These are phyloP conservation scores for Globisporangium heterothallicum DNA, from an alignment of 352 stramenopile genomes.

Conservation along the genomic window DNA sequence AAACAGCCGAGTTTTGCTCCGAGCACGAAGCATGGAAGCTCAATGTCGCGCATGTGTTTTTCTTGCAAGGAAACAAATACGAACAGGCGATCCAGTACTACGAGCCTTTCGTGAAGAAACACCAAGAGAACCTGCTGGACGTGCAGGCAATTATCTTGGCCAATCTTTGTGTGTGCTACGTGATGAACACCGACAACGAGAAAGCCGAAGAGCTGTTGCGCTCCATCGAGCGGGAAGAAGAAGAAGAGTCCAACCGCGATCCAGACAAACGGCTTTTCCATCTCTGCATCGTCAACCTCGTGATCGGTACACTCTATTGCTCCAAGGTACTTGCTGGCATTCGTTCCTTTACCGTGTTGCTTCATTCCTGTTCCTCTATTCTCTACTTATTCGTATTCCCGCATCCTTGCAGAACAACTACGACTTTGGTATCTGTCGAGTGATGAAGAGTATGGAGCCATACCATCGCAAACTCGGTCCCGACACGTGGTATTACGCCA, in stretches of 20 bases:
- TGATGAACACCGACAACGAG: slow-evolving; percentile 97
- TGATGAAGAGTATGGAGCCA: slow-evolving; percentile 94
- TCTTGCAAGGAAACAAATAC: slow-evolving; percentile 91
- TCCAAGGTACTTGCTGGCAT: slow-evolving; percentile 58
- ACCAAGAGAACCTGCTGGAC: slow-evolving; percentile 89
- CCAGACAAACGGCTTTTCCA: slow-evolving; percentile 90
- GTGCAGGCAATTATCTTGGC: slow-evolving; percentile 95
- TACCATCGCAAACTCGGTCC: slow-evolving; percentile 94
- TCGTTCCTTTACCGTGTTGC: not conserved
- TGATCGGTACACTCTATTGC: slow-evolving; percentile 97
- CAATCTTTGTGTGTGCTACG: slow-evolving; percentile 96
- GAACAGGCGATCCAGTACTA: slow-evolving; percentile 92
- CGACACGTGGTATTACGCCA: slow-evolving; percentile 96
- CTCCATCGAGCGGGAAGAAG: slow-evolving; percentile 93
- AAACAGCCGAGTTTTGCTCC: slow-evolving; percentile 94
- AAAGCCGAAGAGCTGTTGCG: slow-evolving; percentile 94
- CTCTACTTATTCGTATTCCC: no score
- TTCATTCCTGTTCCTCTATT: no score
- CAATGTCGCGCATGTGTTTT: slow-evolving; percentile 96
- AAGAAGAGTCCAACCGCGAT: slow-evolving; percentile 83
- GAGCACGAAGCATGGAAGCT: slow-evolving; percentile 95
- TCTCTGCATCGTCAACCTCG: slow-evolving; percentile 97
- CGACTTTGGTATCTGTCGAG: slow-evolving; percentile 93
- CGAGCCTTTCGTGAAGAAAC: slow-evolving; percentile 93
- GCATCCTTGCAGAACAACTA: slow-evolving; percentile 82